These are phyloP conservation scores for Clavaria fumosa DNA, from an alignment of 768 basidiomycete genomes.

Conservation along the genomic window DNA sequence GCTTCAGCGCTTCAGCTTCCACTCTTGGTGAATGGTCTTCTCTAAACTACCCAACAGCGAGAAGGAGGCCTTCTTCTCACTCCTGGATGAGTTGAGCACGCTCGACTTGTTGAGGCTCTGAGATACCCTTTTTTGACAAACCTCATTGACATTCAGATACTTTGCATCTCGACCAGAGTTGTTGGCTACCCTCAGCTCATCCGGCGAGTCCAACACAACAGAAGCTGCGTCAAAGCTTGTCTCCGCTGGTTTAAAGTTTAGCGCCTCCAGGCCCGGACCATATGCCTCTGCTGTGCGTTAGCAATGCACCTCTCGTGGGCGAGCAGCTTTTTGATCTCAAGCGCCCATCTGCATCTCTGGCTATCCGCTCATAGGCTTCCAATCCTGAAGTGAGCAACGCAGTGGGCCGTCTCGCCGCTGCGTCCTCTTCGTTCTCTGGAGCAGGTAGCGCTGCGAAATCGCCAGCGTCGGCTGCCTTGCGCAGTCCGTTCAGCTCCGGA, in stretches of 20 bases:
- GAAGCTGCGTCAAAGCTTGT: slow-evolving; percentile 26
- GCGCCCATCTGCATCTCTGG: neutral
- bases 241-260: slow-evolving; percentile 27
- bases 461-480: too few relatives aligned
- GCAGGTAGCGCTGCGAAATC: too few relatives aligned
- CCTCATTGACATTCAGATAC: slow-evolving; percentile 31
- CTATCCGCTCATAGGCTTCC: too few relatives aligned
- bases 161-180: slow-evolving; percentile 60
- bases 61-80: slow-evolving; percentile 68
- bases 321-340: slow-evolving; percentile 7
- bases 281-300: slow-evolving; percentile 22
- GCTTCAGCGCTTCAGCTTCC: neutral
- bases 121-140: neutral
- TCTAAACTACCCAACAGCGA: slow-evolving; percentile 47
- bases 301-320: slow-evolving; percentile 3
- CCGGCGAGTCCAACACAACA: slow-evolving; percentile 21
- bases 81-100: slow-evolving; percentile 57
- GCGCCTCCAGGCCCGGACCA: slow-evolving; percentile 21
- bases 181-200: slow-evolving; percentile 20
- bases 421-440: slow-evolving; percentile 30
- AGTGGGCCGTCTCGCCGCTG: slow-evolving; percentile 43
- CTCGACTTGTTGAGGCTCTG: slow-evolving; percentile 1
- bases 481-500: too few relatives aligned
- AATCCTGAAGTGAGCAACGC: slow-evolving; percentile 27
- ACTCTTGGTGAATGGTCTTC: slow-evolving; percentile 66